These are phyloP conservation scores for Phtheirospermum japonicum DNA, from an alignment of 257 asterid species.

Conservation along the genomic window DNA sequence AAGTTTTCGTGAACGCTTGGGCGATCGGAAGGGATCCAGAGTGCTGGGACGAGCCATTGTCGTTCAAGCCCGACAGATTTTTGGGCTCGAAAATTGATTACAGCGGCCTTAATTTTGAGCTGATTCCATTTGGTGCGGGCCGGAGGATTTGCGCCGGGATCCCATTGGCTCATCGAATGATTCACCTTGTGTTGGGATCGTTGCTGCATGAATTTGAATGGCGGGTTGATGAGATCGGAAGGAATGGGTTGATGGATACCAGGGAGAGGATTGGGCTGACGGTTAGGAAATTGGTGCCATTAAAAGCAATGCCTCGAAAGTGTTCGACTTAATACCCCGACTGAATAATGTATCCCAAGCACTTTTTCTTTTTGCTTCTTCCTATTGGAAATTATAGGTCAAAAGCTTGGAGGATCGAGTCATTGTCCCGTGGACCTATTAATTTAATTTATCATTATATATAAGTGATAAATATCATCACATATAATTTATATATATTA, in stretches of 20 bases:
- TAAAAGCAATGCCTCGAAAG: background rate
- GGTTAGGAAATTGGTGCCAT: background rate
- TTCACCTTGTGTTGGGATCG: slow-evolving; percentile 50
- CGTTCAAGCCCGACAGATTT: slow-evolving; percentile 58
- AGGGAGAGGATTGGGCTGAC: background rate
- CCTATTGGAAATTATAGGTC: no score
- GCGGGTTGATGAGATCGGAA: slow-evolving; percentile 32
- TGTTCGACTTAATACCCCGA: background rate
- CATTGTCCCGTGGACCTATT: no score
- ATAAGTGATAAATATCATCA: no score
- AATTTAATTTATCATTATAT: no score
- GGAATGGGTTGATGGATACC: background rate
- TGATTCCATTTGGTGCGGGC: slow-evolving; percentile 63
- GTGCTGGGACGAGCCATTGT: slow-evolving; percentile 40
- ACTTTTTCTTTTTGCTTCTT: no score
- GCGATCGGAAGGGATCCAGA: slow-evolving; percentile 56
- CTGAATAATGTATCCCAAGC: background rate
- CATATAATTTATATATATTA: no score
- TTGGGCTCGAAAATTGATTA: slow-evolving; percentile 36
- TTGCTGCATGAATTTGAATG: slow-evolving; percentile 52
- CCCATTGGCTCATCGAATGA: slow-evolving; percentile 51
- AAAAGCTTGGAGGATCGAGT: no score
- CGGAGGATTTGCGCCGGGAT: slow-evolving; percentile 57
- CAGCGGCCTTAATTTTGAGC: slow-evolving; percentile 49
- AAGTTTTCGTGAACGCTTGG: slow-evolving; percentile 45